These are phyloP conservation scores for Cymodocea nodosa DNA, from an alignment of 116 monocot genomes.

Conservation along the genomic window DNA sequence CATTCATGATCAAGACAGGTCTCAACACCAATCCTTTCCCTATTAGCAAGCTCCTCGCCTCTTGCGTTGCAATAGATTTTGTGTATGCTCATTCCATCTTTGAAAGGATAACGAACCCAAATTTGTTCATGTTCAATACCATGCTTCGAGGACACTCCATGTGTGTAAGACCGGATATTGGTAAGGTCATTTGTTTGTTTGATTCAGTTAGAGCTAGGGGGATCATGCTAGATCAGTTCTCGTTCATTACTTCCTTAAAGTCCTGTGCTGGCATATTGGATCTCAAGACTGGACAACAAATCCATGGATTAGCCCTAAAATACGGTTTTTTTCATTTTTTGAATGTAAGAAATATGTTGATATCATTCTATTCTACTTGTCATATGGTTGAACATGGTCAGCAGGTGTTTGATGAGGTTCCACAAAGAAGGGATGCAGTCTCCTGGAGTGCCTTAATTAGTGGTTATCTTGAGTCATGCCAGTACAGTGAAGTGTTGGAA, in stretches of 20 bases:
- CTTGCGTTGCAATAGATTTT: conserved; percentile 13
- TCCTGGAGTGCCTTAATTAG: conserved; percentile 33
- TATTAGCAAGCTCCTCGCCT: conserved; percentile 39
- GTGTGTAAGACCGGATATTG: background rate
- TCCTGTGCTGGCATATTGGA: conserved; percentile 14
- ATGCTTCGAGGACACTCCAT: conserved; percentile 21
- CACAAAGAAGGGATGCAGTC: conserved; percentile 16
- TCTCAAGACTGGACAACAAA: conserved; percentile 5
- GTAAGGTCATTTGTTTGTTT: conserved; percentile 14
- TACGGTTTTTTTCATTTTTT: conserved; percentile 17
- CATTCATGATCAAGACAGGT: conserved; percentile 31
- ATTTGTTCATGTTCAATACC: conserved; percentile 30
- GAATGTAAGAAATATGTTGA: conserved; percentile 30
- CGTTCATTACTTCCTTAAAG: conserved; percentile 38
- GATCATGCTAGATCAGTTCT: conserved; percentile 35
- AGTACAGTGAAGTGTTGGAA: conserved; percentile 1
- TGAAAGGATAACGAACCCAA: conserved; percentile 9
- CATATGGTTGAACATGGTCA: conserved; percentile 7
- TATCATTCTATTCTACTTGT: conserved; percentile 30
- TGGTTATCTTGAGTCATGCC: conserved; percentile 18
- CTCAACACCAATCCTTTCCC: conserved; percentile 25
- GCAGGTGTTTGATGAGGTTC: conserved; percentile 44
- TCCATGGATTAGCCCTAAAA: conserved; percentile 17
- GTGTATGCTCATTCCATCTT: conserved; percentile 27
- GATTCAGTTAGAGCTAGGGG: conserved; percentile 8